phyloP scores from a whole-genome alignment of 2,329 filamentous ascomycete species.

The Fusarium udum region DNA sequence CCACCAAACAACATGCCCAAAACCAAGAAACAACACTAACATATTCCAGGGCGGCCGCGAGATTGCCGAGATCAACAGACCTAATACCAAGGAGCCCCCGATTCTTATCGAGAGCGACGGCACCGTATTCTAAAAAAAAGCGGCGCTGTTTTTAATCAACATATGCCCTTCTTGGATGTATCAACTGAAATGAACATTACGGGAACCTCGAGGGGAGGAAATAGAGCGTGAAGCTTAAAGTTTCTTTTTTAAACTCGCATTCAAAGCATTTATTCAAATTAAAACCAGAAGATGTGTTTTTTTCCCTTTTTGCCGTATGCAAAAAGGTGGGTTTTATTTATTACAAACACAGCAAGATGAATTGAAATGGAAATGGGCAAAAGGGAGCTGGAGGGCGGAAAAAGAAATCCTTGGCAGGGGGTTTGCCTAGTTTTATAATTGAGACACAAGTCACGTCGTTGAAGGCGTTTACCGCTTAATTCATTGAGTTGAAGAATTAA shows the following conservation, averaged over 20 bases:
- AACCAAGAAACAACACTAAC: constrained; percentile 19
- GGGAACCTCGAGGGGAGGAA: constrained; percentile 3
- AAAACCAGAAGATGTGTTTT: constrained; percentile 21
- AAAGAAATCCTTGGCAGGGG: constrained; percentile 31
- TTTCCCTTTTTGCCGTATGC: not conserved
- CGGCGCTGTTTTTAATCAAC: not conserved
- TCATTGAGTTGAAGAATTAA: constrained; percentile 1
- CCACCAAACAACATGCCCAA: not conserved
- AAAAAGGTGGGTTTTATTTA: constrained; percentile 3
- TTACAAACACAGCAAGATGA: not conserved
- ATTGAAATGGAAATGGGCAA: not conserved
- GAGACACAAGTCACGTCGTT: constrained; percentile 29
- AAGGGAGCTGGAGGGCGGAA: constrained; percentile 27
- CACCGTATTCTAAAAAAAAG: constrained; percentile 79
- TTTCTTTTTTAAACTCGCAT: constrained; percentile 24
- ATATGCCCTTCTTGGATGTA: constrained; percentile 24
- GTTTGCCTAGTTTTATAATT: constrained; percentile 38
- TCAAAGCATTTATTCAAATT: constrained; percentile 35
- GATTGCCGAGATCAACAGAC: constrained; percentile 92
- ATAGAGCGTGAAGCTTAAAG: constrained; percentile 18
- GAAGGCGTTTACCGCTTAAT: constrained; percentile 21
- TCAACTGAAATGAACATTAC: constrained; percentile 37
- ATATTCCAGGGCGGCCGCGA: constrained; percentile 82
- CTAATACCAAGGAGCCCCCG: constrained; percentile 95
- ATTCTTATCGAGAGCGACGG: constrained; percentile 97